These are phyloP conservation scores for Gossypium rotundifolium DNA, from an alignment of 345 rosid genomes.

Conservation along the genomic window DNA sequence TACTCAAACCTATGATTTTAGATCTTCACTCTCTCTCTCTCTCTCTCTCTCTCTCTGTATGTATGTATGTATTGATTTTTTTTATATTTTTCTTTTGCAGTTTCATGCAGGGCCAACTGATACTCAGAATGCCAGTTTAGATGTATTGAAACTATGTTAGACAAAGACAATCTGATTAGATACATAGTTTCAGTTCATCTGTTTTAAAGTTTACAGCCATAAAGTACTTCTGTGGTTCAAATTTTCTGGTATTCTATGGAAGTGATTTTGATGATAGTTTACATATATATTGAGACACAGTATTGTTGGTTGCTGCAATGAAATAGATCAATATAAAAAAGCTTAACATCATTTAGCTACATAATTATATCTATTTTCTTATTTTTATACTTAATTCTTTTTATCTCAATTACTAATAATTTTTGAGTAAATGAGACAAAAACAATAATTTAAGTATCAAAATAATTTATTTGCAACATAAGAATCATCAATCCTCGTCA, in stretches of 20 bases:
- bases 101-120: conserved; percentile 36
- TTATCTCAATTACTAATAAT: too few species aligned
- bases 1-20: not conserved
- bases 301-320: too few species aligned
- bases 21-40: too few species aligned
- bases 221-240: not conserved
- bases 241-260: not conserved
- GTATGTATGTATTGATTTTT: not conserved
- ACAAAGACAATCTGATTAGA: not conserved
- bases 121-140: conserved; percentile 37
- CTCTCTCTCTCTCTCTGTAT: not conserved
- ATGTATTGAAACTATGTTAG: not conserved
- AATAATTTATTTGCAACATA: too few species aligned
- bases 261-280: not conserved
- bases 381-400: too few species aligned
- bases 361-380: too few species aligned
- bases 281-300: too few species aligned
- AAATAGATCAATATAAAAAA: too few species aligned
- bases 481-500: too few species aligned
- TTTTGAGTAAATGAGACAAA: too few species aligned
- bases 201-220: not conserved
- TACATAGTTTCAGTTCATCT: not conserved
- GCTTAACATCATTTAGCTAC: too few species aligned
- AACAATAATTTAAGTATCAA: too few species aligned
- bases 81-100: conserved; percentile 17